Conservation (phyloP, 345 rosid genomes). For the Schrenkiella parvula region DNA sequence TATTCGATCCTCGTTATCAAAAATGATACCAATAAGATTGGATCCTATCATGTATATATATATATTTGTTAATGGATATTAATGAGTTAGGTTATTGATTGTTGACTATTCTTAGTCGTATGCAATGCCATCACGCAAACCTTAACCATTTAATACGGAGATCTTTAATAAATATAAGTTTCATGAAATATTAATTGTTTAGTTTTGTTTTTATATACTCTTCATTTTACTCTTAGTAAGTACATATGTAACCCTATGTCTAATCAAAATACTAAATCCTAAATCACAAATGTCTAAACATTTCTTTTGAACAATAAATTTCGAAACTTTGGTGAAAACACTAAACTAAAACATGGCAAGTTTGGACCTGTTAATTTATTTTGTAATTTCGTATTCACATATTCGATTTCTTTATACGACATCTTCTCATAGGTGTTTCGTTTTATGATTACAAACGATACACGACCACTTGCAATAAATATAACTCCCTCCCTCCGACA, state of each 20-base stretch:
- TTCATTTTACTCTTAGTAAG: neutral
- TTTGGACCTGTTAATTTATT: neutral
- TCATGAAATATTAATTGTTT: neutral
- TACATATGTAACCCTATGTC: neutral
- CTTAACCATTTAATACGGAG: neutral
- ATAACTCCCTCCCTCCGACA: neutral
- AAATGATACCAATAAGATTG: neutral
- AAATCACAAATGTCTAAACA: too few species aligned
- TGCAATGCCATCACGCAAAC: conserved; percentile 11
- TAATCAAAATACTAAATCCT: neutral
- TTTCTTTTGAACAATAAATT: too few species aligned
- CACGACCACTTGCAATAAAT: conserved; percentile 4
- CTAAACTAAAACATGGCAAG: neutral
- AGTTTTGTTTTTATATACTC: neutral
- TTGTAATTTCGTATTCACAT: neutral
- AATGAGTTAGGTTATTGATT: conserved; percentile 7
- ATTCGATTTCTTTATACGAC: neutral
- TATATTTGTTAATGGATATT: neutral
- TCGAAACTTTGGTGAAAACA: neutral
- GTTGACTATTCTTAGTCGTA: conserved; percentile 16
- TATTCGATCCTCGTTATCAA: neutral
- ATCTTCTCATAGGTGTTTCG: neutral
- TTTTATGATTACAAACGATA: neutral
- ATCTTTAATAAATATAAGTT: neutral
- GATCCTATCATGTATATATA: neutral